Base-by-base conservation (phyloP, 257 asterid genomes). In the Solanum ossicruentum region DNA sequence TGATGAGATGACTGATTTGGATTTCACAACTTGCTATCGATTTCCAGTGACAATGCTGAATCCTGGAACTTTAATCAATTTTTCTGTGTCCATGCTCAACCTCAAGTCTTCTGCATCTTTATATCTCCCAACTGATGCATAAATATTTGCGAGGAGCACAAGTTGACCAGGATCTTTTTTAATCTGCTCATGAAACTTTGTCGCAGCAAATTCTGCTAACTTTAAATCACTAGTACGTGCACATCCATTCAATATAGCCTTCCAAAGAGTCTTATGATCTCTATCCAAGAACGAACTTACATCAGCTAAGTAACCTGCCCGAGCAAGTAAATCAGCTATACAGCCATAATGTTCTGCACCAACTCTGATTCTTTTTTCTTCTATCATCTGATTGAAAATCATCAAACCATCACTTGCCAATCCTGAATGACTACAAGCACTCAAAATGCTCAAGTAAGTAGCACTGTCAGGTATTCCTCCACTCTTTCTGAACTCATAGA, bases 71-170 rank as follows among this genome's bases (percentile, higher is more conserved):
- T 86, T 83, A 28, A 61, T 83, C 84, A 41, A 55, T 63, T 71
- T 84, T 80, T 47, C 26, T 2, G 81, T 43, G n/a, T 26, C 86
- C 86, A 86, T 77, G 82, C 80, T 63, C 82, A 10, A 77, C 73
- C 88, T 82, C 66, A 86, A 43, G 32, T 84, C 79, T 71, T 86
- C 86, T 49, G 84, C 88, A 83, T 83, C 88, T 15, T 77, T 20
- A 26, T 83, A 86, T 57, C 88, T 83, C 66, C 88, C 86, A n/a
- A 86, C 86, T 39, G 83, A 57, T 52, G 86, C 83, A 65, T 77
- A 86, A 66, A 86, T 84, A 79, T 86, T 67, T 32, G 88, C 79
- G 52, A 86, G 84, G 23, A 86, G 81, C 10, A 86, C 75, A 61
- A 55, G 82, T 7, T 86, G 82, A 13, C 86, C 88, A 43, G 75